These are phyloP conservation scores for Digitaria exilis DNA, from an alignment of 202 grass and related monocot species.

Conservation along the genomic window DNA sequence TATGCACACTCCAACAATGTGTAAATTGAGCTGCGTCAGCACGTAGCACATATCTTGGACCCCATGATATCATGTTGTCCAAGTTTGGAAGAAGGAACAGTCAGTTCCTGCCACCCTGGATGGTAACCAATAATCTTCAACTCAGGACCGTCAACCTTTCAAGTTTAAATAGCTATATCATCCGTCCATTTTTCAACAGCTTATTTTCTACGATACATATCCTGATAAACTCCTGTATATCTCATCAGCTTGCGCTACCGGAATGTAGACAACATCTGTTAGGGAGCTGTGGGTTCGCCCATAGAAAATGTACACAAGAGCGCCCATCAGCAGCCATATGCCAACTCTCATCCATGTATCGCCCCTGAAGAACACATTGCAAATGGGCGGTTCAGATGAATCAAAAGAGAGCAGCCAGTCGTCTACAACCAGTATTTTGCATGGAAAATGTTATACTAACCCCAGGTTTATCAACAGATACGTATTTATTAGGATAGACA, in stretches of 20 bases:
- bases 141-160: neutral
- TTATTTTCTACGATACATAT: slow-evolving; percentile 38
- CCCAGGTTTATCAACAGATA: slow-evolving; percentile 97
- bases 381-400: slow-evolving; percentile 33
- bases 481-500: slow-evolving; percentile 88
- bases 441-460: slow-evolving; percentile 50
- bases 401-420: neutral
- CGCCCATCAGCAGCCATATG: slow-evolving; percentile 83
- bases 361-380: slow-evolving; percentile 46
- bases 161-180: neutral
- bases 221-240: slow-evolving; percentile 62
- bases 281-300: slow-evolving; percentile 84
- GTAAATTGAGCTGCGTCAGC: neutral
- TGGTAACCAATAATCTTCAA: neutral
- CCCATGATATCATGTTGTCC: neutral
- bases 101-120: neutral
- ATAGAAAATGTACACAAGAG: slow-evolving; percentile 85
- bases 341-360: slow-evolving; percentile 77
- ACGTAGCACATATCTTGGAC: neutral
- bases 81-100: neutral
- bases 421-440: neutral
- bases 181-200: neutral
- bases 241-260: slow-evolving; percentile 55
- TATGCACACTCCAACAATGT: slow-evolving; percentile 1
- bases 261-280: slow-evolving; percentile 58